Evolutionary conservation across 2,329 filamentous ascomycete species (phyloP).

Genomic region (Amauroascus niger): DNA sequence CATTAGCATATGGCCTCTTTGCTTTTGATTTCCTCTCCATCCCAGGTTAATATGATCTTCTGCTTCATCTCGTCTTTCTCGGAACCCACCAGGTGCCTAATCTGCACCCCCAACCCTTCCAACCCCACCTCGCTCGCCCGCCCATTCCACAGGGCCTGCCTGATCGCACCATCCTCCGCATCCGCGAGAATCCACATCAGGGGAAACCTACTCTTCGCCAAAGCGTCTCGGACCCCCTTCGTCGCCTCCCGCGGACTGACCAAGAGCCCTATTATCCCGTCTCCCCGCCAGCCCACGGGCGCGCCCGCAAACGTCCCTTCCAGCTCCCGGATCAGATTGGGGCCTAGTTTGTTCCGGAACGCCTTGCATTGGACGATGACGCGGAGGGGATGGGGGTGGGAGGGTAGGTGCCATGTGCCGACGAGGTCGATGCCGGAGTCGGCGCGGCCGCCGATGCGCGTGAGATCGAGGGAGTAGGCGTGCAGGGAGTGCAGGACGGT

Average conservation of each 20-base stretch:
- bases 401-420: slow-evolving; percentile 38
- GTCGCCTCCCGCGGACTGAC: slow-evolving; percentile 62
- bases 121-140: slow-evolving; percentile 32
- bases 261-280: slow-evolving; percentile 59
- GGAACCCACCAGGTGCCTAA: slow-evolving; percentile 22
- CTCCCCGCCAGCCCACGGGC: slow-evolving; percentile 60
- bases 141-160: slow-evolving; percentile 40
- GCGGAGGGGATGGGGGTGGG: slow-evolving; percentile 28
- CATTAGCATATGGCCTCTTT: neutral
- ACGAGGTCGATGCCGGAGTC: slow-evolving; percentile 41
- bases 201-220: slow-evolving; percentile 58
- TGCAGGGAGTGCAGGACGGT: slow-evolving; percentile 34
- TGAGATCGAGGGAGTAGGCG: slow-evolving; percentile 32
- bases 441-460: slow-evolving; percentile 38
- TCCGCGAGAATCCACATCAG: slow-evolving; percentile 53
- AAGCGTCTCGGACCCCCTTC: slow-evolving; percentile 63
- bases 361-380: slow-evolving; percentile 42
- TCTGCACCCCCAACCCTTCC: slow-evolving; percentile 32
- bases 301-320: slow-evolving; percentile 63
- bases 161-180: slow-evolving; percentile 26
- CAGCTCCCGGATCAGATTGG: slow-evolving; percentile 39
- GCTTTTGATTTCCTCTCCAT: slow-evolving; percentile 31
- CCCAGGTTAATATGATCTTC: slow-evolving; percentile 29
- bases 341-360: slow-evolving; percentile 33
- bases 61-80: slow-evolving; percentile 19